These are phyloP conservation scores for Pichia gijzeniarum DNA, from an alignment of 805 yeast genomes.

Conservation along the genomic window DNA sequence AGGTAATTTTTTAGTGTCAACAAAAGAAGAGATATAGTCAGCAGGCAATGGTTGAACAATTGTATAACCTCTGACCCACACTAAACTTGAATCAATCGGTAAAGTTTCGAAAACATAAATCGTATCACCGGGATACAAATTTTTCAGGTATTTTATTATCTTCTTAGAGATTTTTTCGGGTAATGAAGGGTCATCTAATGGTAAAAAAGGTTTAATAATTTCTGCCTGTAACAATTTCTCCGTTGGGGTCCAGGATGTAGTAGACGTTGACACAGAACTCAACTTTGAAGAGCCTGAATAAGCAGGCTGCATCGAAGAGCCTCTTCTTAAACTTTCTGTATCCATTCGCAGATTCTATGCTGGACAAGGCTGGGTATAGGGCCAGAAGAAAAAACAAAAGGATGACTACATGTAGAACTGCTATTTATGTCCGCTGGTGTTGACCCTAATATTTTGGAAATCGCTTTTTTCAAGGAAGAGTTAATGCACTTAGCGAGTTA, in stretches of 20 bases:
- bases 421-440: no score
- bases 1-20: conserved; percentile 58
- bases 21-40: conserved; percentile 56
- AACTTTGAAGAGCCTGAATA: neutral
- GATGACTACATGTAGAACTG: neutral
- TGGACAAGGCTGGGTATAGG: no score
- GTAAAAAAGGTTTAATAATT: conserved; percentile 7
- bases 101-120: conserved; percentile 15
- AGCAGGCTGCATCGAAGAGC: neutral
- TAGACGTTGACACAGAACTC: neutral
- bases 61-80: conserved; percentile 79
- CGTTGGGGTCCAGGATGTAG: conserved; percentile 7
- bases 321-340: neutral
- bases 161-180: conserved; percentile 1
- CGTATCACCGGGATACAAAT: conserved; percentile 13
- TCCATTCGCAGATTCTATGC: no score
- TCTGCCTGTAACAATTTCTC: conserved; percentile 7
- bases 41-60: conserved; percentile 63
- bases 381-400: neutral
- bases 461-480: no score
- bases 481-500: no score
- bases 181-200: neutral
- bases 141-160: conserved; percentile 5
- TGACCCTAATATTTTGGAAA: no score
- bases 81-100: conserved; percentile 26